Evolutionary conservation across 257 asterid species (phyloP).

Genomic region (Primulina huaijiensis): DNA sequence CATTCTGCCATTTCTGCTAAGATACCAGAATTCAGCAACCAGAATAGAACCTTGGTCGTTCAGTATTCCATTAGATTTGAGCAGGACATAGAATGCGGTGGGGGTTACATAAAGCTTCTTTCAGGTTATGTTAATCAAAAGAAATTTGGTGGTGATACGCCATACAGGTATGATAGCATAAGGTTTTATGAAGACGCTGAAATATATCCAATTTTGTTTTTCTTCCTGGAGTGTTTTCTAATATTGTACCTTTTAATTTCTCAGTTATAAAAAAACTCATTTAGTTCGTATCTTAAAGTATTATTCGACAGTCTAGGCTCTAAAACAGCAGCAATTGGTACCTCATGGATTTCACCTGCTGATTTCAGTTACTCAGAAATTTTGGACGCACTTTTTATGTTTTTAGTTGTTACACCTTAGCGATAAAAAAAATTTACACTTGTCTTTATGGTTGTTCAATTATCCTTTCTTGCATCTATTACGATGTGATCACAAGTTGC

Average conservation of each 20-base stretch:
- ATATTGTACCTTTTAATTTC: neutral
- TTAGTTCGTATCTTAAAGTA: neutral
- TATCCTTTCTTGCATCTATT: too few species aligned
- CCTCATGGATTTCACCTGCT: neutral
- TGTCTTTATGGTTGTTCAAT: neutral
- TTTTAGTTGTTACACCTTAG: neutral
- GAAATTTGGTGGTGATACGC: slow-evolving; percentile 98
- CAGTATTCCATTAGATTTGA: slow-evolving; percentile 87
- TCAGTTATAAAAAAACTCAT: neutral
- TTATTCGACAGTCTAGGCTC: neutral
- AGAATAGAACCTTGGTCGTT: slow-evolving; percentile 76
- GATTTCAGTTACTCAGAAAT: too few species aligned
- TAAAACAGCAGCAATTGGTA: neutral
- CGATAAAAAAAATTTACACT: neutral
- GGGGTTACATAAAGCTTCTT: slow-evolving; percentile 89
- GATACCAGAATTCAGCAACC: slow-evolving; percentile 89
- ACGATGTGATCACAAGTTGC: too few species aligned
- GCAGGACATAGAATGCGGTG: slow-evolving; percentile 98
- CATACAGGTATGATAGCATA: slow-evolving; percentile 66
- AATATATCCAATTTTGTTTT: neutral
- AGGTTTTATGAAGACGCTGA: neutral
- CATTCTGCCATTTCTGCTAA: slow-evolving; percentile 92
- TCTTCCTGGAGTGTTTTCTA: neutral
- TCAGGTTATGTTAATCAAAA: slow-evolving; percentile 93
- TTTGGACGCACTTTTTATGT: neutral